Base-by-base conservation (phyloP, 257 asterid genomes). In the Solanum sejunctum region DNA sequence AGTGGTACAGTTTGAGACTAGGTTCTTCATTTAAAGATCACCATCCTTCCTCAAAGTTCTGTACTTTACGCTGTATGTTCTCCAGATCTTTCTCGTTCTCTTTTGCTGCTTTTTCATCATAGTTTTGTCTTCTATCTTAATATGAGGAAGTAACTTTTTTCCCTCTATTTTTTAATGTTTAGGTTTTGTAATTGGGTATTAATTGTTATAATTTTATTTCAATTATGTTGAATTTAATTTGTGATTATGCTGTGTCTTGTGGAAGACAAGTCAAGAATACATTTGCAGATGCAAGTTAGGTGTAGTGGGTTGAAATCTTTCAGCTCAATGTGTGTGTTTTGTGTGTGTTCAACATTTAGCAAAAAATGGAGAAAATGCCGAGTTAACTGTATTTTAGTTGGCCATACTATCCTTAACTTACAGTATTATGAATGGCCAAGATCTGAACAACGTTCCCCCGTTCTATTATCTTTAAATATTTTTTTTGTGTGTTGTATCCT, bases 21-120 rank as follows among this genome's bases (percentile, higher is more conserved):
- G 99, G 99, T n/a, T 91, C 98, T 84, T 94, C 99, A 72, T 97
- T 95, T 92, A 93, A 89, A 87, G 98, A 97, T 49, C 85, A 84
- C 36, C 90, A 91, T n/a, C 92, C 93, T 73, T 95, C 99, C 70
- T 94, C 98, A 91, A 97, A 92, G 89, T 97, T 97, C 96, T 94
- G 99, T 93, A 95, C 98, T 88, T 88, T 97, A 63, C 96, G 99
- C 56, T 97, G 99, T 97, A 92, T 61, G 90, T 58, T 84, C 21
- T 10, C 61, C 49, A n/a, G 21, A 73, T 69, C 23, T 67, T 28
- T 26, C 58, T 57, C 49, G 17, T 47, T 15, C 21, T 85, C 49
- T 85, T 9, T n/a, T 47, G 57, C 6, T 51, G 11, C 20, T 73
- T 80, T 15, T 12, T 12, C 9, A 63, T 63, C 18, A 23, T 18